Percentiles rank a stretch among this genome's conserved stretches.
These are phyloP conservation scores for Obelidium mucronatum DNA, from an alignment of 192 early-diverging fungal genomes.

Conservation along the genomic window DNA sequence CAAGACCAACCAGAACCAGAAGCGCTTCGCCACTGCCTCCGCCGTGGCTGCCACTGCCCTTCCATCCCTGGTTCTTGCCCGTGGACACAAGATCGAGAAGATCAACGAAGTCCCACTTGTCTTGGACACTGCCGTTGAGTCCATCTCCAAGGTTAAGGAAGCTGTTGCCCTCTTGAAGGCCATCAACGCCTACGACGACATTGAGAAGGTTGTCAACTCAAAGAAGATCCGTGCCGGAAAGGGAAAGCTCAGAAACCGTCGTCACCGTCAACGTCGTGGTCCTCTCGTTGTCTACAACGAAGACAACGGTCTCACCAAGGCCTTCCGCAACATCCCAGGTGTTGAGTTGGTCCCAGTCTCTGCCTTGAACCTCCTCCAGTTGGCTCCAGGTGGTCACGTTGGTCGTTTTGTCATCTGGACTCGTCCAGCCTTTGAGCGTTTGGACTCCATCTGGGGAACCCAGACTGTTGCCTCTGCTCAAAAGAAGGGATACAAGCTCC, in stretches of 20 bases:
- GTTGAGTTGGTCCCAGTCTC: conserved; percentile 91
- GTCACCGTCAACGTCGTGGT: conserved; percentile 94
- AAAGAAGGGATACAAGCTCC: conserved; percentile 94
- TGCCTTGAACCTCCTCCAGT: conserved; percentile 95
- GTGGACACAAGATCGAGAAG: conserved; percentile 94
- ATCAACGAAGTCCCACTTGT: conserved; percentile 93
- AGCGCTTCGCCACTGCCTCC: conserved; percentile 95
- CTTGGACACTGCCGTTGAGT: conserved; percentile 79
- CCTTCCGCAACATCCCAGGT: conserved; percentile 99
- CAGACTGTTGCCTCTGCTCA: conserved; percentile 75
- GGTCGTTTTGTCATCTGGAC: conserved; percentile 99
- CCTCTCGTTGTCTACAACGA: conserved; percentile 95
- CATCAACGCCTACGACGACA: conserved; percentile 92
- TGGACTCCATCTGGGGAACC: conserved; percentile 94
- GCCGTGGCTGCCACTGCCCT: conserved; percentile 95
- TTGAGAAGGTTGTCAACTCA: conserved; percentile 92
- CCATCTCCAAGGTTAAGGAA: conserved; percentile 89
- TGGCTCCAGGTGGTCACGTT: conserved; percentile 98
- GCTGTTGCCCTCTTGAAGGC: conserved; percentile 90
- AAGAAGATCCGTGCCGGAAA: conserved; percentile 97
- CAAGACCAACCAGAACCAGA: conserved; percentile 98
- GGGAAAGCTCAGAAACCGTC: conserved; percentile 96
- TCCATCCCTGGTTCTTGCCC: conserved; percentile 89
- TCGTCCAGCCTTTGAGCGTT: conserved; percentile 86
- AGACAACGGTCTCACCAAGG: conserved; percentile 92